A percentile compares a stretch with the other conserved stretches of the same genome.
phyloP scores from a whole-genome alignment of 345 rosid species.

The Carallia brachiata region DNA sequence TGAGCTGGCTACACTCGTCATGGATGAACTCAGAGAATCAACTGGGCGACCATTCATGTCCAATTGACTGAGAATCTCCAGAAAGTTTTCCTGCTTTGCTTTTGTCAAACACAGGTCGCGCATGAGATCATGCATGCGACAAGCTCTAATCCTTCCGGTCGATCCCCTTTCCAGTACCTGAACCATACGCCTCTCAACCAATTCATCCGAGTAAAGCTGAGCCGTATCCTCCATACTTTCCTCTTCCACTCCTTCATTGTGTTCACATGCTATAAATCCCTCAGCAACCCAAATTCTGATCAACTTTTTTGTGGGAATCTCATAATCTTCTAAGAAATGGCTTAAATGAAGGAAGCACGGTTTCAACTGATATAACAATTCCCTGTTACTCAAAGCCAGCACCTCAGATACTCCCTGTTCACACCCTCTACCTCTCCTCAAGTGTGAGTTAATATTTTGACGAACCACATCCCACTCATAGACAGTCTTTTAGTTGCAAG shows the following conservation, averaged over 20 bases:
- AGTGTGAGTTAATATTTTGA: conserved; percentile 7
- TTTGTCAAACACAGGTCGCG: conserved; percentile 32
- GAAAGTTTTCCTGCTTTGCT: conserved; percentile 30
- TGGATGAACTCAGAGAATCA: neutral
- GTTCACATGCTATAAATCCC: conserved; percentile 31
- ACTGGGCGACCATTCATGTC: neutral
- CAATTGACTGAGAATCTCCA: conserved; percentile 4
- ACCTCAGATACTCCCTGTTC: conserved; percentile 15
- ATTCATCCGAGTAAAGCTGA: conserved; percentile 21
- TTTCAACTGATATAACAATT: conserved; percentile 28
- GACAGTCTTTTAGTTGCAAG: conserved; percentile 25
- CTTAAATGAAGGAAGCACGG: conserved; percentile 35
- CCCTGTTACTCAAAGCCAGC: conserved; percentile 30
- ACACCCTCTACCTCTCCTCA: neutral
- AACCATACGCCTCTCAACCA: conserved; percentile 37
- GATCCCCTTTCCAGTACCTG: conserved; percentile 18
- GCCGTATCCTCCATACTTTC: conserved; percentile 26
- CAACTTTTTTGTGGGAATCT: conserved; percentile 34
- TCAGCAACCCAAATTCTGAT: conserved; percentile 46
- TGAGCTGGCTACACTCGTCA: neutral
- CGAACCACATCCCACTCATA: conserved; percentile 3
- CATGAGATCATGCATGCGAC: conserved; percentile 41
- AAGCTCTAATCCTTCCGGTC: conserved; percentile 33
- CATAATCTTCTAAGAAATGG: conserved; percentile 31
- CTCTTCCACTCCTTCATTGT: conserved; percentile 1